Evolutionary conservation across 1,139 yeast genomes (phyloP).

Genomic region (Groenewaldozyma auringiensis): DNA sequence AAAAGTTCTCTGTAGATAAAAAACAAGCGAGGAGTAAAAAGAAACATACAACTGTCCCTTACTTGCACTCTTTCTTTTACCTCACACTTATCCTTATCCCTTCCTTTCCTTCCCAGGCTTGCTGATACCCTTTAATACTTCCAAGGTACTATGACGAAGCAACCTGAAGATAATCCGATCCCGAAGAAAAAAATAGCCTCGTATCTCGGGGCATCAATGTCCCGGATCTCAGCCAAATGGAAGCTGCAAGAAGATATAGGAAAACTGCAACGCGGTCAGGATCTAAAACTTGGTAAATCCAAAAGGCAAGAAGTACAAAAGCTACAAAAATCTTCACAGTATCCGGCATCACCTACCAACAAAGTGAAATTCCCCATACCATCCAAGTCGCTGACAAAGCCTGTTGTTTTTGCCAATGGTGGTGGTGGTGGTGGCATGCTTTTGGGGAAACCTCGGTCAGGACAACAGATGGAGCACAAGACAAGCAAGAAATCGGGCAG

Average conservation of each 20-base stretch:
- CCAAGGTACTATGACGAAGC: not conserved
- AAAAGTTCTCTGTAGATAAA: too few species aligned
- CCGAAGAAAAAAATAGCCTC: not conserved
- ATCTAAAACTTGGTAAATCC: not conserved
- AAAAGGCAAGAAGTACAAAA: not conserved
- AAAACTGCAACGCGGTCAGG: not conserved
- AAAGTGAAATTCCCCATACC: not conserved
- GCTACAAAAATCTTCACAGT: not conserved
- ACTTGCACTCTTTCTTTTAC: too few species aligned
- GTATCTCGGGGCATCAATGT: not conserved
- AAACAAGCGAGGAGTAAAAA: too few species aligned
- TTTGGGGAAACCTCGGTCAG: not conserved
- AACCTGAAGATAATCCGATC: not conserved
- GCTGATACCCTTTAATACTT: too few species aligned
- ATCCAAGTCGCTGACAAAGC: not conserved
- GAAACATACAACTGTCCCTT: too few species aligned
- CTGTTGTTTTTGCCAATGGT: not conserved
- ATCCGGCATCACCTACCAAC: not conserved
- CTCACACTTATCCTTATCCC: not conserved
- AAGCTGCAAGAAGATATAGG: not conserved
- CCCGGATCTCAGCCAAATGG: not conserved
- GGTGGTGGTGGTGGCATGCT: not conserved
- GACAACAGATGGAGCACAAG: not conserved
- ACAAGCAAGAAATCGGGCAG: too few species aligned
- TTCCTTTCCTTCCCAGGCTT: not conserved